Evolutionary conservation across 164 flowering plant genomes (phyloP).

Genomic region (Houttuynia cordata): DNA sequence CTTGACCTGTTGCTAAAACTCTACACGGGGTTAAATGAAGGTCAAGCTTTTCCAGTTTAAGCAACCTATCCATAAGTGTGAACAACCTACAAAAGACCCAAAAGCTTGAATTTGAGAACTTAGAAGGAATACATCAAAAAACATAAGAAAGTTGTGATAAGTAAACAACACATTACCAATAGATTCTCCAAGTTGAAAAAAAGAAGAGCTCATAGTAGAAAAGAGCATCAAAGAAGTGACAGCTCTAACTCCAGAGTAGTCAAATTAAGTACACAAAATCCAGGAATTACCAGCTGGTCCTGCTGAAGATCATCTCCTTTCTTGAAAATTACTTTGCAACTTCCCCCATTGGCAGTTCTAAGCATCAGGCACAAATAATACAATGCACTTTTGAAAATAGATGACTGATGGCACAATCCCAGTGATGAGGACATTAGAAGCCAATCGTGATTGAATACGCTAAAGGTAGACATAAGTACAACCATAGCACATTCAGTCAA

Average conservation of each 20-base stretch:
- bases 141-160: neutral
- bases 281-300: constrained; percentile 73
- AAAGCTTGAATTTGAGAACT: constrained; percentile 1
- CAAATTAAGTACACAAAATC: neutral
- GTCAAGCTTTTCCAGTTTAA: constrained; percentile 94
- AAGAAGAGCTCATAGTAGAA: neutral
- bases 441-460: constrained; percentile 93
- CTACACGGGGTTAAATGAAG: constrained; percentile 90
- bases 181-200: neutral
- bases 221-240: neutral
- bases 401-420: constrained; percentile 90
- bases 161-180: neutral
- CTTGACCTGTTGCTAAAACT: constrained; percentile 98
- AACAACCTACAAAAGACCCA: constrained; percentile 49
- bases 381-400: constrained; percentile 89
- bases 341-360: constrained; percentile 71
- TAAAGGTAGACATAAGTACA: constrained; percentile 14
- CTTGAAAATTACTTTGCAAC: constrained; percentile 82
- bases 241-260: neutral
- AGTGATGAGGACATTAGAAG: constrained; percentile 62
- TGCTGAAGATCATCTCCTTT: constrained; percentile 98
- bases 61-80: constrained; percentile 97
- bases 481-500: neutral
- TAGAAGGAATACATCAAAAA: neutral
- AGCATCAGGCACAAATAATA: constrained; percentile 89